These are phyloP conservation scores for Beauveria pseudobassiana DNA, from an alignment of 2,329 filamentous ascomycete genomes.

Conservation along the genomic window DNA sequence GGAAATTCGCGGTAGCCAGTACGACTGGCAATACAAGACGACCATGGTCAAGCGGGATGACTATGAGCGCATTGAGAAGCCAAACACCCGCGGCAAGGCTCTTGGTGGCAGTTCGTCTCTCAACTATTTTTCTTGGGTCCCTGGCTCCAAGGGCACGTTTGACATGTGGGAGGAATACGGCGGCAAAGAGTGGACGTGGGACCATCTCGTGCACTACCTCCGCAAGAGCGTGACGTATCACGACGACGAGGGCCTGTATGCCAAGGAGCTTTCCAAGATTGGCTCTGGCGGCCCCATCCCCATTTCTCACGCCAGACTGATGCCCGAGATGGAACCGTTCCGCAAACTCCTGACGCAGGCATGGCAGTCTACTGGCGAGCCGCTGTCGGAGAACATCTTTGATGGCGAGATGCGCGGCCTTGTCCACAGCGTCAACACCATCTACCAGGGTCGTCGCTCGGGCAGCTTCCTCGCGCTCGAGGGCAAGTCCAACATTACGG, in stretches of 20 bases:
- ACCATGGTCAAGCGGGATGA: slow-evolving; percentile 52
- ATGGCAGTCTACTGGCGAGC: slow-evolving; percentile 45
- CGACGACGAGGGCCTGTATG: slow-evolving; percentile 42
- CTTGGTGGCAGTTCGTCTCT: slow-evolving; percentile 51
- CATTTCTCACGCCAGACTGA: slow-evolving; percentile 46
- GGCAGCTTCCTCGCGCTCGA: slow-evolving; percentile 43
- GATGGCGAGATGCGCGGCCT: slow-evolving; percentile 48
- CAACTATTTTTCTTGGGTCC: slow-evolving; percentile 60
- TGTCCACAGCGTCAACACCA: slow-evolving; percentile 44
- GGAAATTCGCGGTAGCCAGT: slow-evolving; percentile 44
- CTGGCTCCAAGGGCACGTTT: slow-evolving; percentile 49
- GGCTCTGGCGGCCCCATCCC: slow-evolving; percentile 44
- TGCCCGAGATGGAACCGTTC: slow-evolving; percentile 45
- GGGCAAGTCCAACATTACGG: slow-evolving; percentile 47
- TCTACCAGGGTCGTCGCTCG: slow-evolving; percentile 50
- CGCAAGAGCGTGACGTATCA: slow-evolving; percentile 51
- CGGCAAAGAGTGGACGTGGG: slow-evolving; percentile 59
- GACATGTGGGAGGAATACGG: slow-evolving; percentile 67
- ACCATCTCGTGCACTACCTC: slow-evolving; percentile 41
- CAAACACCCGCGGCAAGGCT: slow-evolving; percentile 52
- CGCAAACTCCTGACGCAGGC: slow-evolving; percentile 41
- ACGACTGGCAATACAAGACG: slow-evolving; percentile 56
- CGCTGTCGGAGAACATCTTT: slow-evolving; percentile 46
- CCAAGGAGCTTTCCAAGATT: slow-evolving; percentile 40
- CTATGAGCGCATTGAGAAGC: slow-evolving; percentile 55